Percentiles rank a stretch among this genome's conserved stretches.
These are phyloP conservation scores for Cystoderma amianthinum DNA, from an alignment of 768 basidiomycete genomes.

Conservation along the genomic window DNA sequence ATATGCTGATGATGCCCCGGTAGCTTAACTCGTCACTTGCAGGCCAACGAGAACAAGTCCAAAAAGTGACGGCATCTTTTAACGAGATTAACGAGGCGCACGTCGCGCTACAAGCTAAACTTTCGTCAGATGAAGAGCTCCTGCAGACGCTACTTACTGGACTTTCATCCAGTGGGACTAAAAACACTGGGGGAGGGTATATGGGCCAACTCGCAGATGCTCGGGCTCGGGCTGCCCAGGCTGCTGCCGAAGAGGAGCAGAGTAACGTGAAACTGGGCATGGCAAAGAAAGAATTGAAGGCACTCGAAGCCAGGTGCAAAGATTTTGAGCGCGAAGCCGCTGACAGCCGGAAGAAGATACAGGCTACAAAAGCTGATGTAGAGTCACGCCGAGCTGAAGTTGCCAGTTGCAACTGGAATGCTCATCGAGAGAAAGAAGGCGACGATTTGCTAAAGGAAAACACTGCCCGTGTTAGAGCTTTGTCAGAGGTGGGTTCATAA, in stretches of 20 bases:
- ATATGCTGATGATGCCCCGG: not conserved
- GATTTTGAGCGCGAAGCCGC: slow-evolving; percentile 79
- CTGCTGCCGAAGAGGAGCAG: slow-evolving; percentile 81
- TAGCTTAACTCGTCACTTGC: slow-evolving; percentile 53
- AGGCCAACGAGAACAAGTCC: slow-evolving; percentile 57
- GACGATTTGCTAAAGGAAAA: slow-evolving; percentile 45
- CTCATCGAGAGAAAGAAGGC: slow-evolving; percentile 58
- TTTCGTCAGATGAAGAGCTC: slow-evolving; percentile 82
- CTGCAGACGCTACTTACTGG: slow-evolving; percentile 93
- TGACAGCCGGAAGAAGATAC: slow-evolving; percentile 66
- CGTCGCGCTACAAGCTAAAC: slow-evolving; percentile 46
- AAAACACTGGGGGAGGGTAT: slow-evolving; percentile 79
- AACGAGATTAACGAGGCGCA: slow-evolving; percentile 65
- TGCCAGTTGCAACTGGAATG: slow-evolving; percentile 66
- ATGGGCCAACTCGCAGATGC: slow-evolving; percentile 94
- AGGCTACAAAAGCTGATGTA: slow-evolving; percentile 49
- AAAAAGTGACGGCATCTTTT: slow-evolving; percentile 46
- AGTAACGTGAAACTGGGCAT: slow-evolving; percentile 68
- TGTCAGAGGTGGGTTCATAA: slow-evolving; percentile 53
- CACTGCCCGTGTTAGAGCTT: slow-evolving; percentile 42
- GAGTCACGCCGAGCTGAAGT: slow-evolving; percentile 47
- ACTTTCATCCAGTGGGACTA: slow-evolving; percentile 61
- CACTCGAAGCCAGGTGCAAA: slow-evolving; percentile 74
- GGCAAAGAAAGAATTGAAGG: slow-evolving; percentile 71
- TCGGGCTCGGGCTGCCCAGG: slow-evolving; percentile 65